Evolutionary conservation across 2,329 filamentous ascomycete species (phyloP), one percentile per base, ranked within the genome.

Genomic region (Phyllosticta citribraziliensis): DNA sequence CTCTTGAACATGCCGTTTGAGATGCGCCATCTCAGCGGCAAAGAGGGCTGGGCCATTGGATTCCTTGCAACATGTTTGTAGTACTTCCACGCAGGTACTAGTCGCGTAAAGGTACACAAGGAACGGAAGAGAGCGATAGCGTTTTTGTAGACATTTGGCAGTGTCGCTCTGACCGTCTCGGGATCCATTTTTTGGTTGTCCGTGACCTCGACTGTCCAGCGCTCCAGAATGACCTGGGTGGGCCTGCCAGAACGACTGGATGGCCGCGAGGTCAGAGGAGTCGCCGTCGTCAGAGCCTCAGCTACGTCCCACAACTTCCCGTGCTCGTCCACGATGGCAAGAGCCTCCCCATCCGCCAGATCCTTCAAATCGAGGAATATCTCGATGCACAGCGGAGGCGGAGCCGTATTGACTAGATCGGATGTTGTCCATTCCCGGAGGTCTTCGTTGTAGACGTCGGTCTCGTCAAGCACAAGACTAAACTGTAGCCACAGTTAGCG

Each of bases 71-170:
- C 80, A 57, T 84, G 85, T 68, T 89, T 87, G 69, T 88, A 85
- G 69, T 96, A 88, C 75, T 88, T 95, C 86, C 88, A 96, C 24
- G 88, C 86, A 2, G 94, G 94, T 64, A 96, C 78, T 64, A 97
- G 83, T 67, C 89, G 88, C 51, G 90, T 84, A 60, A 89, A 88
- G 56, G 89, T 85, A 73, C 89, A 96, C 54, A 99, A 81, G 1
- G 91, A 91, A 63, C 94, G 84, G 75, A 97, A 97, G 67, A 97
- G 85, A 66, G 97, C 88, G 65, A 99, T 96, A 68, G 89, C 91
- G 76, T 96, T 94, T 77, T 99, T 99, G 81, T 99, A 99, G 62
- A 96, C 86, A 58, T 90, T 93, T 14, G 94, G 91, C 57, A 97
- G 78, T 17, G 14, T 56, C 55, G 53, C 52, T 54, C 60, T 55